These are phyloP conservation scores for Imleria badia DNA, from an alignment of 768 basidiomycete species.

Conservation along the genomic window DNA sequence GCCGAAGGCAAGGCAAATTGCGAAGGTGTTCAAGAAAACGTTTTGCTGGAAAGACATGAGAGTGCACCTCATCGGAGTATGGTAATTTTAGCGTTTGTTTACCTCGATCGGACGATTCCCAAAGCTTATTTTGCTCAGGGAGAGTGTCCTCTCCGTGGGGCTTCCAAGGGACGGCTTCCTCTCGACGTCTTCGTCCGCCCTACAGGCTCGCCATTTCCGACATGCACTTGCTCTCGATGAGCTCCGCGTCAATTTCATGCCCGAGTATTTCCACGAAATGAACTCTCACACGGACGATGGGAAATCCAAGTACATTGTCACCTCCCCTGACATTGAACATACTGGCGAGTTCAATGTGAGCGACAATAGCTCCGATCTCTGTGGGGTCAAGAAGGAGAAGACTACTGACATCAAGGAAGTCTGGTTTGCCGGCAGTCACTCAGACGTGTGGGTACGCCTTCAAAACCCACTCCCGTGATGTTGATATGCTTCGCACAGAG, in stretches of 20 bases:
- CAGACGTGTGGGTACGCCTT: conserved; percentile 29
- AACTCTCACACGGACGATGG: conserved; percentile 16
- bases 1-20: conserved; percentile 14
- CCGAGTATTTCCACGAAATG: conserved; percentile 34
- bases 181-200: neutral
- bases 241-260: conserved; percentile 47
- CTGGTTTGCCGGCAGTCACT: conserved; percentile 58
- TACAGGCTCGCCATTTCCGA: conserved; percentile 14
- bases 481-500: conserved; percentile 12
- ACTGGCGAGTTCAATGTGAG: no score
- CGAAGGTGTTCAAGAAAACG: conserved; percentile 39
- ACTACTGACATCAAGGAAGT: conserved; percentile 52
- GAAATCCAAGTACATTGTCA: conserved; percentile 14
- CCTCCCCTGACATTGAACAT: neutral
- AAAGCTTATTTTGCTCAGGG: neutral
- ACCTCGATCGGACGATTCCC: no score
- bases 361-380: neutral
- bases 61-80: conserved; percentile 7
- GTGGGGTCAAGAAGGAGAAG: neutral
- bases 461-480: accelerated
- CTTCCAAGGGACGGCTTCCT: conserved; percentile 6
- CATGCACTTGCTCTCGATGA: conserved; percentile 18
- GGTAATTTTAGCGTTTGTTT: neutral
- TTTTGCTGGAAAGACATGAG: conserved; percentile 25
- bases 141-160: conserved; percentile 14